Base-by-base conservation (phyloP, 2,329 filamentous ascomycete species). In the Curvularia eragrostidis region DNA sequence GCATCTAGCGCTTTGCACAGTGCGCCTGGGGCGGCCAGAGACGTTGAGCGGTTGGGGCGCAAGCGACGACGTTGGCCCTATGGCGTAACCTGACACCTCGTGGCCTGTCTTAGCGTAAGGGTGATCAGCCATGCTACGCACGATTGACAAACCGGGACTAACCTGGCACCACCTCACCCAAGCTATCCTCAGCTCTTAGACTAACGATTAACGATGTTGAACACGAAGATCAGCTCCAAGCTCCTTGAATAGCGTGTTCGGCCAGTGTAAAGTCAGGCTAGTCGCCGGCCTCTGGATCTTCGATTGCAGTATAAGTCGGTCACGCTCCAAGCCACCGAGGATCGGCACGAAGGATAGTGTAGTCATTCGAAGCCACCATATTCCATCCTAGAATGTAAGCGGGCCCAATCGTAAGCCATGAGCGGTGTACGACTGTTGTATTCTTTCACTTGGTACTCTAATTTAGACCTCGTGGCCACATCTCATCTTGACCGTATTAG, bases 11-110 rank as follows among this genome's bases (percentile, higher is more conserved):
- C 54, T 47, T 42, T 23, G 23, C 32, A 24, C 9, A 19, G 13
- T 48, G 50, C 44, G 36, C 50, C 54, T 46, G 54, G 48, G 51
- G 28, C 23, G 19, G 43, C 38, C 38, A 23, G 34, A 3, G 34
- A 10, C 42, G 38, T 28, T 39, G 18, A 24, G 47, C n/a, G 32
- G 32, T 8, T 38, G 47, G 32, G 34, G 34, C 47, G 47, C 34
- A 23, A 36, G n/a, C 15, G 12, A 36, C 13, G 10, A 24, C 32
- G 5, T 38, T 28, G 18, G 9, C 9, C 7, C n/a, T n/a, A 19
- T 34, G 21, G 30, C 28, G 34, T 39, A 49, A 23, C n/a, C 23
- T 21, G 21, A 39, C 32, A 49, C 10, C 47, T 49, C 34, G 47
- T 49, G 47, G 34, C 39, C 47, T 38, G 23, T 23, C 18, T 24